These are phyloP conservation scores for Diaporthe nobilis DNA, from an alignment of 2,329 filamentous ascomycete genomes.

Conservation along the genomic window DNA sequence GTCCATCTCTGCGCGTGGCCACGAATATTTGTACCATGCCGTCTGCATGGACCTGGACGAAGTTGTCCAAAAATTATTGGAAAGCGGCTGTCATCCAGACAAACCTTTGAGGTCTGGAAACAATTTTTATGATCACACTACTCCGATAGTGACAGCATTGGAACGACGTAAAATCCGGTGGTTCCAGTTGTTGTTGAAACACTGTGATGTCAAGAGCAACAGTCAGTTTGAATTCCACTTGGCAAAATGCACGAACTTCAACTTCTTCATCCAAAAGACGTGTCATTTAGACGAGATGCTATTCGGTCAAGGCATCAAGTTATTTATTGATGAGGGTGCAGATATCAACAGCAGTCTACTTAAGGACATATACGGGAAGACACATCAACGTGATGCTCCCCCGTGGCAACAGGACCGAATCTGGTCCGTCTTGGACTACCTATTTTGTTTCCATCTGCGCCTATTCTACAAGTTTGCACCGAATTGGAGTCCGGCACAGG, in stretches of 20 bases:
- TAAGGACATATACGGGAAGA: too few species aligned
- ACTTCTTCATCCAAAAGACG: neutral
- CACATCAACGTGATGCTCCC: too few species aligned
- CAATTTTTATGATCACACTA: rapidly evolving
- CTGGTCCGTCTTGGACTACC: neutral
- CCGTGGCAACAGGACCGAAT: neutral
- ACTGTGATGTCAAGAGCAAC: neutral
- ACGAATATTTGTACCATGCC: neutral
- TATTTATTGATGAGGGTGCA: neutral
- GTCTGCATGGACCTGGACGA: neutral
- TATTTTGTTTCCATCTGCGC: neutral
- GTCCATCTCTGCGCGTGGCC: neutral
- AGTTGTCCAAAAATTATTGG: neutral
- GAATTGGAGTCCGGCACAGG: neutral
- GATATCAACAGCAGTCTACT: neutral
- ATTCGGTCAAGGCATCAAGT: neutral
- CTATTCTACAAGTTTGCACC: neutral
- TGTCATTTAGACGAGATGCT: neutral
- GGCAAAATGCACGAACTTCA: neutral
- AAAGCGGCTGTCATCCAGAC: neutral
- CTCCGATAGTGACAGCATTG: neutral
- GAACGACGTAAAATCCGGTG: neutral
- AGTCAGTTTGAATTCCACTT: neutral
- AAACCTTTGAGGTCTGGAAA: neutral
- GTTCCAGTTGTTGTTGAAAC: neutral